Conservation (phyloP, 768 basidiomycete genomes). For the Tylopilus balloui region DNA sequence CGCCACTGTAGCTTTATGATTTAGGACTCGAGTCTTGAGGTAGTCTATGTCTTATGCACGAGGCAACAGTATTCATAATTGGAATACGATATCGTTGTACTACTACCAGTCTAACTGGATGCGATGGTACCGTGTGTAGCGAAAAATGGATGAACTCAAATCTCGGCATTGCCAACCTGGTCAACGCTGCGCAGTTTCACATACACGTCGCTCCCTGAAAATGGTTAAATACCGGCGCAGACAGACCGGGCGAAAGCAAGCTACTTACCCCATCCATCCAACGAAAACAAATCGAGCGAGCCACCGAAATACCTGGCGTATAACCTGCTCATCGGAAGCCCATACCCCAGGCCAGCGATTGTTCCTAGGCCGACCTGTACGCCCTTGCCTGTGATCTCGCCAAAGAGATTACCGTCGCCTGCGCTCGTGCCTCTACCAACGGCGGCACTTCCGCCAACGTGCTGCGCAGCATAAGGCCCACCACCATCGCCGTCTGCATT, state of each 20-base stretch:
- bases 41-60: slow-evolving; percentile 6
- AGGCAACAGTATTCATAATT: background rate
- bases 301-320: slow-evolving; percentile 87
- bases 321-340: slow-evolving; percentile 73
- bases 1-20: background rate
- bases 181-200: slow-evolving; percentile 52
- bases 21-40: background rate
- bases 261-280: slow-evolving; percentile 77
- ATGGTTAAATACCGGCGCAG: background rate
- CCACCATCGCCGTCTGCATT: slow-evolving; percentile 44
- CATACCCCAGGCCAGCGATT: slow-evolving; percentile 86
- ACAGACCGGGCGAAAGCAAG: background rate
- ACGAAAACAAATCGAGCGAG: slow-evolving; percentile 70
- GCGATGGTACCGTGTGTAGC: background rate
- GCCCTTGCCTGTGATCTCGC: slow-evolving; percentile 73
- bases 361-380: slow-evolving; percentile 82
- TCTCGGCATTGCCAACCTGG: slow-evolving; percentile 47
- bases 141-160: slow-evolving; percentile 25
- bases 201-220: slow-evolving; percentile 47
- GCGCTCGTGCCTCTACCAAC: slow-evolving; percentile 41
- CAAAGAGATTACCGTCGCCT: slow-evolving; percentile 57
- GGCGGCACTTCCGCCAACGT: slow-evolving; percentile 68
- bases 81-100: background rate
- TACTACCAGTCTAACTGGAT: background rate
- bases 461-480: slow-evolving; percentile 76